These are phyloP conservation scores for Ogataea trehalophila DNA, from an alignment of 805 yeast genomes.

Conservation along the genomic window DNA sequence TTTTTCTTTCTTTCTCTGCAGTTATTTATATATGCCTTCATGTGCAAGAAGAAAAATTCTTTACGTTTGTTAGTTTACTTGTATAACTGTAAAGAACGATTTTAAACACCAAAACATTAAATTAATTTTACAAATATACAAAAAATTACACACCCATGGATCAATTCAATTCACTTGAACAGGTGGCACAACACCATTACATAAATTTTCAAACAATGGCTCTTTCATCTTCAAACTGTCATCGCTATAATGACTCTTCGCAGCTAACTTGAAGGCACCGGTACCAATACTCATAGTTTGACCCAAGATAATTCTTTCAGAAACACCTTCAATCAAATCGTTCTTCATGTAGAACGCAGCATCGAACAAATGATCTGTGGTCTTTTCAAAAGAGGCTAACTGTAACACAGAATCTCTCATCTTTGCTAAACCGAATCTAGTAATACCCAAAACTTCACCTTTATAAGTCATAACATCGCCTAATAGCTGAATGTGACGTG, in stretches of 20 bases:
- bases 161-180: conserved; percentile 13
- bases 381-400: conserved; percentile 94
- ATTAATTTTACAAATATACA: not conserved
- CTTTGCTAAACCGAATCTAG: conserved; percentile 95
- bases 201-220: conserved; percentile 43
- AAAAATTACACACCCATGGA: not conserved
- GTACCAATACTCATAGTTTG: conserved; percentile 98
- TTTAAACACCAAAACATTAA: not conserved
- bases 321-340: conserved; percentile 94
- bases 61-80: too few species aligned
- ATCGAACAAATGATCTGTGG: conserved; percentile 96
- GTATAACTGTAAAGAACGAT: too few species aligned
- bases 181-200: conserved; percentile 22
- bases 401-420: conserved; percentile 98
- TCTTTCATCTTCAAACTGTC: conserved; percentile 34
- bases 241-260: conserved; percentile 43
- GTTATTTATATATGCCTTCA: too few species aligned
- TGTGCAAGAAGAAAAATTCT: too few species aligned
- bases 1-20: too few species aligned
- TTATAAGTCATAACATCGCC: conserved; percentile 99
- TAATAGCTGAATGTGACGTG: conserved; percentile 94
- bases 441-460: conserved; percentile 97
- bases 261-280: conserved; percentile 86
- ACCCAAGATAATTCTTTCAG: conserved; percentile 95
- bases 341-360: conserved; percentile 98